phyloP scores from a whole-genome alignment of 2,329 filamentous ascomycete genomes.

The Alternaria solani region DNA sequence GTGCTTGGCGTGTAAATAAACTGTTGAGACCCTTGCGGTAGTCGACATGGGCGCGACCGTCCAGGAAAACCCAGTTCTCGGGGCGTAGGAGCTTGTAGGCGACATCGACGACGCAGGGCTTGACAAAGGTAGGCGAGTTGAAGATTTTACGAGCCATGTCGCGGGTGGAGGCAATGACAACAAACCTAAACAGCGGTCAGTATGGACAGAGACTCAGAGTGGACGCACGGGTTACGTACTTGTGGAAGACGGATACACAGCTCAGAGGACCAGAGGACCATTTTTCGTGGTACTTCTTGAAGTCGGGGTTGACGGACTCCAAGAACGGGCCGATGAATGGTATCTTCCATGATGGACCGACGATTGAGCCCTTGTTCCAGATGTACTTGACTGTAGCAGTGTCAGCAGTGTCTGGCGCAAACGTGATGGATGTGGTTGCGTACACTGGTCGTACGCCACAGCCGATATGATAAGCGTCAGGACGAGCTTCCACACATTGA shows the following conservation, averaged over 20 bases:
- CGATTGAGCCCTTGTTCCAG: slow-evolving; percentile 56
- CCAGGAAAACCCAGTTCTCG: slow-evolving; percentile 96
- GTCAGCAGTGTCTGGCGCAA: slow-evolving; percentile 24
- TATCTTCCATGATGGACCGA: slow-evolving; percentile 57
- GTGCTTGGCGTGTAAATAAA: slow-evolving; percentile 89
- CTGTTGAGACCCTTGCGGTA: slow-evolving; percentile 97
- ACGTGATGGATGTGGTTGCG: slow-evolving; percentile 48
- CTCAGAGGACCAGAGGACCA: slow-evolving; percentile 91
- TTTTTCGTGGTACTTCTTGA: slow-evolving; percentile 88
- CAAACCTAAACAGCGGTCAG: slow-evolving; percentile 70
- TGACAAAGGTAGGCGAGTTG: slow-evolving; percentile 90
- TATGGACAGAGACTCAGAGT: slow-evolving; percentile 1
- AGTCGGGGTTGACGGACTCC: slow-evolving; percentile 89
- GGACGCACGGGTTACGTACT: slow-evolving; percentile 63
- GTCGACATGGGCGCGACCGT: slow-evolving; percentile 93
- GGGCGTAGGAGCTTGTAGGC: slow-evolving; percentile 91
- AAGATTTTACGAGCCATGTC: slow-evolving; percentile 97
- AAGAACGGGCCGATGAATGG: slow-evolving; percentile 86
- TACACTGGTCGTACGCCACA: slow-evolving; percentile 89
- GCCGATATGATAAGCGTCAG: slow-evolving; percentile 75
- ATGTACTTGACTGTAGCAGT: slow-evolving; percentile 62
- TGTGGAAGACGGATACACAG: slow-evolving; percentile 99
- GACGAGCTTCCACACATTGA: slow-evolving; percentile 40
- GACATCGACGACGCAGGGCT: slow-evolving; percentile 94
- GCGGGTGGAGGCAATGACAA: slow-evolving; percentile 93